These are phyloP conservation scores for Coelastrella sp. DNA, from an alignment of 139 green algal genomes.

Conservation along the genomic window DNA sequence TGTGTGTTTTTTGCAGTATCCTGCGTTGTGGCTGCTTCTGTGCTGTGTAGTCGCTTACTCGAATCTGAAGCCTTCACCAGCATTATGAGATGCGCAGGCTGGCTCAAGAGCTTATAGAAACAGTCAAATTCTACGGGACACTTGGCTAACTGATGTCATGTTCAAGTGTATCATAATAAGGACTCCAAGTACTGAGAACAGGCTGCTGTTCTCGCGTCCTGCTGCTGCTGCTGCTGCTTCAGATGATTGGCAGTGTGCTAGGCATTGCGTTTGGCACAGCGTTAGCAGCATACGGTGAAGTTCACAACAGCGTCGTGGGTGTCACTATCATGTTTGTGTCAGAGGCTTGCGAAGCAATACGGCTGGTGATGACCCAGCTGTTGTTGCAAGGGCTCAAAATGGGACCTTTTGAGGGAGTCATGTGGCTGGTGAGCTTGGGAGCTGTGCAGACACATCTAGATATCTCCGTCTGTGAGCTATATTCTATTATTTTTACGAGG, in stretches of 20 bases:
- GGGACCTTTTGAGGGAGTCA: constrained; percentile 92
- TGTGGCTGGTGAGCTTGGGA: constrained; percentile 69
- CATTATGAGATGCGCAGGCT: no score
- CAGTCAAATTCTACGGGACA: no score
- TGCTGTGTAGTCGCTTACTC: no score
- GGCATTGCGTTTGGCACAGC: constrained; percentile 82
- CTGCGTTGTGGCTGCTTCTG: no score
- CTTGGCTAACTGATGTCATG: no score
- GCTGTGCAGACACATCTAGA: no score
- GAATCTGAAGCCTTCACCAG: no score
- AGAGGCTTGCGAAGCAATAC: constrained; percentile 80
- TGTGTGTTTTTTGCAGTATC: no score
- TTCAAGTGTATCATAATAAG: no score
- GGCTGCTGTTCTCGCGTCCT: not conserved
- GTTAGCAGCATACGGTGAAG: constrained; percentile 76
- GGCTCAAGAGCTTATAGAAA: no score
- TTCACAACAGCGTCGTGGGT: constrained; percentile 39
- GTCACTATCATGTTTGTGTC: constrained; percentile 76
- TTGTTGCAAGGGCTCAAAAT: constrained; percentile 89
- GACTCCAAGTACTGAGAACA: not conserved
- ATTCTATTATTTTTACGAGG: no score
- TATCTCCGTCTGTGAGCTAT: no score
- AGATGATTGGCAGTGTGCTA: constrained; percentile 48
- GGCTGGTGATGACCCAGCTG: constrained; percentile 92
- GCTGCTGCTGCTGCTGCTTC: not conserved